Conservation (phyloP, 2,329 filamentous ascomycete genomes). For the Bipolaris oryzae region DNA sequence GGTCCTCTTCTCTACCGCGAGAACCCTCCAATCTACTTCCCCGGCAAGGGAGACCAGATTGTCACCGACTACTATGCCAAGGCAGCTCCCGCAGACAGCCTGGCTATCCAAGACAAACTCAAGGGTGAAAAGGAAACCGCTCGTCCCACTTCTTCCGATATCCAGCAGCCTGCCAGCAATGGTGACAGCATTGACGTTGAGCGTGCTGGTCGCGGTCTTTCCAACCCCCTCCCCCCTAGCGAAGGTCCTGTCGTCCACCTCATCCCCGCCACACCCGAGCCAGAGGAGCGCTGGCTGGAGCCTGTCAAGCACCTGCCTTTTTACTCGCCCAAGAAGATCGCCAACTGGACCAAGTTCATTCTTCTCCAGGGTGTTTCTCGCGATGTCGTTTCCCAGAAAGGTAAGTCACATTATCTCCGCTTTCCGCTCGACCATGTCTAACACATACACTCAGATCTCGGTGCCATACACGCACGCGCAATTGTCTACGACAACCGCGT, state of each 20-base stretch:
- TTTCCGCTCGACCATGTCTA: neutral
- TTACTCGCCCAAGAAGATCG: slow-evolving; percentile 37
- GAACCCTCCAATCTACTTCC: slow-evolving; percentile 51
- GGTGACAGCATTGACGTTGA: slow-evolving; percentile 11
- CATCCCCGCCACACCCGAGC: slow-evolving; percentile 30
- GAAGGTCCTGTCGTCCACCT: slow-evolving; percentile 9
- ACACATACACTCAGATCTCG: slow-evolving; percentile 28
- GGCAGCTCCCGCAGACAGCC: slow-evolving; percentile 21
- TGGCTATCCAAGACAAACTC: slow-evolving; percentile 7
- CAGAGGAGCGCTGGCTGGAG: slow-evolving; percentile 41
- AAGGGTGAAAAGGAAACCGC: slow-evolving; percentile 12
- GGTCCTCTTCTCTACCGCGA: slow-evolving; percentile 53
- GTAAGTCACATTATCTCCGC: neutral
- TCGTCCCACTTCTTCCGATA: slow-evolving; percentile 6
- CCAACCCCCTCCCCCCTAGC: slow-evolving; percentile 5
- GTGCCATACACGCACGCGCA: slow-evolving; percentile 50
- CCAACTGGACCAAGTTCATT: slow-evolving; percentile 52
- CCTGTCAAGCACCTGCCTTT: slow-evolving; percentile 44
- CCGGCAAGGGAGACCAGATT: slow-evolving; percentile 45
- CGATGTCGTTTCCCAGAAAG: slow-evolving; percentile 44
- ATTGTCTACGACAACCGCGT: slow-evolving; percentile 54
- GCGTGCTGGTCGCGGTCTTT: slow-evolving; percentile 9
- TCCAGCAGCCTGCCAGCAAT: slow-evolving; percentile 4
- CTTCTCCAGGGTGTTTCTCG: slow-evolving; percentile 54
- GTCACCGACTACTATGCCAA: slow-evolving; percentile 52